phyloP scores from a whole-genome alignment of 495 filamentous ascomycete species.

The Neurospora pannonica region DNA sequence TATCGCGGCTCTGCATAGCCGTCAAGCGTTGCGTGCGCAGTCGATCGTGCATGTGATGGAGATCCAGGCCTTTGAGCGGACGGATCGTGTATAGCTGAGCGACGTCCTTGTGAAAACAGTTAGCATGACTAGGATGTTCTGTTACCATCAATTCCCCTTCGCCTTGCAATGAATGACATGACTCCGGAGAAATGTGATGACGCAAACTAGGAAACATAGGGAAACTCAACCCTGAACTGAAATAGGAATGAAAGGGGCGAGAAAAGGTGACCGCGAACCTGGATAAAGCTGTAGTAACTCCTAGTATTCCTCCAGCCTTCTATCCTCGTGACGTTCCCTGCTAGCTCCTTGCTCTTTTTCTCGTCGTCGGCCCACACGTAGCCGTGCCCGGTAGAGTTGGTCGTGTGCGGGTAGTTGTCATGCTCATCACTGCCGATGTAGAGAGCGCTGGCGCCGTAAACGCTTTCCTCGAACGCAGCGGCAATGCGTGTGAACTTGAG shows the following conservation, averaged over 20 bases:
- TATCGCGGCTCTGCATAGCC: conserved; percentile 58
- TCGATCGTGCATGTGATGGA: conserved; percentile 87
- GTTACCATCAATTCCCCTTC: background rate
- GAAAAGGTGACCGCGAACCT: conserved; percentile 38
- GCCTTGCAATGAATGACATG: background rate
- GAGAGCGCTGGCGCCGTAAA: conserved; percentile 85
- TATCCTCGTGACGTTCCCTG: conserved; percentile 81
- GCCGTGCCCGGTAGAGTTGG: conserved; percentile 55
- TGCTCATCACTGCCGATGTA: conserved; percentile 72
- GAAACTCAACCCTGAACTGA: background rate
- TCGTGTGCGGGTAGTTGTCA: conserved; percentile 34
- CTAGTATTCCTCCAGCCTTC: conserved; percentile 94
- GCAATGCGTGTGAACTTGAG: conserved; percentile 83
- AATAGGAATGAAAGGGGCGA: background rate
- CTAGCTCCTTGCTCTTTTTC: conserved; percentile 72
- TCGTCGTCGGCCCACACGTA: conserved; percentile 87
- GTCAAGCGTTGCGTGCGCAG: conserved; percentile 68
- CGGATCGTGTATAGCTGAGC: conserved; percentile 54
- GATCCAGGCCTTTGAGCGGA: conserved; percentile 74
- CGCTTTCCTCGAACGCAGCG: conserved; percentile 88
- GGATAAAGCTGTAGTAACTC: conserved; percentile 90
- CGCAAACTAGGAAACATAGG: background rate
- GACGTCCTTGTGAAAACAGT: conserved; percentile 40
- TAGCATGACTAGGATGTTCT: background rate
- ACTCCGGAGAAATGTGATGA: background rate